These are phyloP conservation scores for Linum usitatissimum DNA, from an alignment of 345 rosid species.

Conservation along the genomic window DNA sequence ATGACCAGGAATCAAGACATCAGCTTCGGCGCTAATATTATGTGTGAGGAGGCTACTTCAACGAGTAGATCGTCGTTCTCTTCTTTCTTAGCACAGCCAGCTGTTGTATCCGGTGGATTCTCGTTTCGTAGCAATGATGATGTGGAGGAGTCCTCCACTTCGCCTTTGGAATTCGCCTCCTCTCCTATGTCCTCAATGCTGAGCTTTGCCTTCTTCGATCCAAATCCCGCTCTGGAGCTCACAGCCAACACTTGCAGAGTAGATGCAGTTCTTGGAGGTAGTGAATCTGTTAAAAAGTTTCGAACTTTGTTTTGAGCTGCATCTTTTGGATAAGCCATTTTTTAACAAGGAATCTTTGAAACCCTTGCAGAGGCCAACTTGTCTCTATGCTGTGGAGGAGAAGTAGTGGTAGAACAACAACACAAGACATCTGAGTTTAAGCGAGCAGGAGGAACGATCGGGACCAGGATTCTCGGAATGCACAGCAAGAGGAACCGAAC, in stretches of 20 bases:
- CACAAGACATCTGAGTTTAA: conserved; percentile 20
- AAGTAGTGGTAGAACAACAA: conserved; percentile 25
- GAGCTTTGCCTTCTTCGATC: conserved; percentile 50
- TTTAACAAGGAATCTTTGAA: no score
- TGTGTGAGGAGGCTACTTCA: conserved; percentile 28
- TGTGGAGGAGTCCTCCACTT: conserved; percentile 8
- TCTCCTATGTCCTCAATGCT: conserved; percentile 39
- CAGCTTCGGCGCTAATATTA: conserved; percentile 42
- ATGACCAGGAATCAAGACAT: conserved; percentile 44
- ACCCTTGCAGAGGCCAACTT: conserved; percentile 20
- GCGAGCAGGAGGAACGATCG: conserved; percentile 28
- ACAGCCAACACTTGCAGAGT: conserved; percentile 12
- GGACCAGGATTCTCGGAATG: conserved; percentile 30
- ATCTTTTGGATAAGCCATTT: no score
- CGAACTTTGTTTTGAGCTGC: no score
- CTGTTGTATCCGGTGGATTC: conserved; percentile 28
- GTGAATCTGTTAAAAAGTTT: neutral
- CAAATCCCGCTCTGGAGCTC: conserved; percentile 18
- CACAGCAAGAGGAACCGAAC: conserved; percentile 49
- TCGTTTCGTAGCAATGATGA: conserved; percentile 25
- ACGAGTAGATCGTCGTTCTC: conserved; percentile 43
- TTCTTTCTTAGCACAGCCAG: conserved; percentile 29
- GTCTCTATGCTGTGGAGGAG: conserved; percentile 16
- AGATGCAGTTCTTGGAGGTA: conserved; percentile 30
- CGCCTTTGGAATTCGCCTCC: conserved; percentile 22